Conservation (phyloP, 305 asterid genomes). For the Euphrasia arctica region DNA sequence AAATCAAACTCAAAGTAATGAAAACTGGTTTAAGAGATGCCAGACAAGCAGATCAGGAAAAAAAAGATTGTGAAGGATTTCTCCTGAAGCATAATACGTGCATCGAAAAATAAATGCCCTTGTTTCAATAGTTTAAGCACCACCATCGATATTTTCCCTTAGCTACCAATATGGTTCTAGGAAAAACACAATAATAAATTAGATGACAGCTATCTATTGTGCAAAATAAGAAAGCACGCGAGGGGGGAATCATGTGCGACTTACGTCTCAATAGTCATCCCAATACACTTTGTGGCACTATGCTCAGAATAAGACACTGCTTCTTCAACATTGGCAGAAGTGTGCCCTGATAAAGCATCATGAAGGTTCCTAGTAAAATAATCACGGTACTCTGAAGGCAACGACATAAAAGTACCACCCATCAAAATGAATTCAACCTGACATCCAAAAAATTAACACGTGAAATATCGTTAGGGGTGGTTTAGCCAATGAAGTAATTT, state of each 20-base stretch:
- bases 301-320: slow-evolving; percentile 97
- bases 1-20: slow-evolving; percentile 17
- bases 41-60: slow-evolving; percentile 8
- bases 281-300: slow-evolving; percentile 88
- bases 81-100: slow-evolving; percentile 12
- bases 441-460: slow-evolving; percentile 17
- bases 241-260: slow-evolving; percentile 22
- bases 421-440: slow-evolving; percentile 97
- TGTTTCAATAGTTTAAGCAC: slow-evolving; percentile 20
- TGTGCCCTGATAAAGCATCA: slow-evolving; percentile 96
- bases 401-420: slow-evolving; percentile 99
- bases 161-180: slow-evolving; percentile 7
- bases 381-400: slow-evolving; percentile 94
- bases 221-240: slow-evolving; percentile 12
- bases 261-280: slow-evolving; percentile 99
- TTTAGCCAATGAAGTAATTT: slow-evolving; percentile 22
- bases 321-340: slow-evolving; percentile 95
- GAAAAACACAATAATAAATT: slow-evolving; percentile 10
- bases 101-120: background rate
- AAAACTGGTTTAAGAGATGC: slow-evolving; percentile 1
- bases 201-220: slow-evolving; percentile 12
- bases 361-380: slow-evolving; percentile 88
- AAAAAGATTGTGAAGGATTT: slow-evolving; percentile 4
- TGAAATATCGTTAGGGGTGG: background rate
- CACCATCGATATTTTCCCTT: slow-evolving; percentile 6